Conservation (phyloP, 2,329 filamentous ascomycete genomes). For the Chaetomiaceae sp. region DNA sequence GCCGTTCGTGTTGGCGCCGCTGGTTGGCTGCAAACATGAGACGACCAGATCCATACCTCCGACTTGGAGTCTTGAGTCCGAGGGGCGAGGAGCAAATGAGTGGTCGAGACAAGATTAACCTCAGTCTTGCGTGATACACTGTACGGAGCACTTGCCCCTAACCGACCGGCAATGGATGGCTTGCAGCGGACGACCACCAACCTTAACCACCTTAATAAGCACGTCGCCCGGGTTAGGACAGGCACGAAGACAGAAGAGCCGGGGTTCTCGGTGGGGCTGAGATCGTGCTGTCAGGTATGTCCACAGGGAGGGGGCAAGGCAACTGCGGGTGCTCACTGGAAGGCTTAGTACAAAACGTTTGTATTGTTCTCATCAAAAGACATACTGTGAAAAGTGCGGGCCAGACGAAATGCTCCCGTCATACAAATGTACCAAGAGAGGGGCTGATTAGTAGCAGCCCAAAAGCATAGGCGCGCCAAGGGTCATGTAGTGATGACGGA, state of each 20-base stretch:
- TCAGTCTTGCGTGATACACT: not conserved
- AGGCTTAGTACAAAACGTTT: no score
- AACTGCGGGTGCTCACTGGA: conserved; percentile 4
- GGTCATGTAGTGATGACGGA: conserved; percentile 13
- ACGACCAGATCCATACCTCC: not conserved
- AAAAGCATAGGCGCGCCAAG: conserved; percentile 1
- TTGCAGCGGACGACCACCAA: not conserved
- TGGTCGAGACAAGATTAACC: not conserved
- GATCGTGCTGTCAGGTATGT: no score
- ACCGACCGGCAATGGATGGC: not conserved
- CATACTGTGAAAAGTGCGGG: conserved; percentile 2
- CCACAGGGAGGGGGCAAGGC: not conserved
- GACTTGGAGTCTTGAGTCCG: no score
- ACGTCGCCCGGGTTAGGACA: no score
- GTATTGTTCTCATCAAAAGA: conserved; percentile 3
- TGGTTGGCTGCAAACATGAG: not conserved
- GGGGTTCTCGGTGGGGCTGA: no score
- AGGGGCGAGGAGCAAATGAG: no score
- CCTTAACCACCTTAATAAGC: not conserved
- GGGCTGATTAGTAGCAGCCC: not conserved
- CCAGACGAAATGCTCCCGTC: not conserved
- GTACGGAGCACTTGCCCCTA: not conserved
- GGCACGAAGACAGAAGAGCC: not conserved
- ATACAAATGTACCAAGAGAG: conserved; percentile 15
- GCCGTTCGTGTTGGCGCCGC: not conserved